Conservation (phyloP, 805 yeast genomes). For the Candida mattraensis region DNA sequence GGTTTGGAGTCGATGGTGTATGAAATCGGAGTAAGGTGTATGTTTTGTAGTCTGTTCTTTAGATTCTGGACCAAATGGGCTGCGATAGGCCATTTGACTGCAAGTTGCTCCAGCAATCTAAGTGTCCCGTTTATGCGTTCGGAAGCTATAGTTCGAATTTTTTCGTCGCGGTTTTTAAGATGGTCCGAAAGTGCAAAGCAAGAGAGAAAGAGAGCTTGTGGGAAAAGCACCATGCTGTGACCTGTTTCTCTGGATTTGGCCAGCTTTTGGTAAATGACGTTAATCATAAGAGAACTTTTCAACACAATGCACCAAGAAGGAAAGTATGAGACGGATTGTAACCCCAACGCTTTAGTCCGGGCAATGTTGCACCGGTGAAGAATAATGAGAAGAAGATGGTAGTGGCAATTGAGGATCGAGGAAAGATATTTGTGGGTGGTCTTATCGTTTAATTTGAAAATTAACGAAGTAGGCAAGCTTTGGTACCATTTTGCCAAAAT, state of each 20-base stretch:
- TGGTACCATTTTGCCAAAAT: conserved; percentile 74
- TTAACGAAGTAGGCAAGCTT: conserved; percentile 56
- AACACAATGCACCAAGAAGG: conserved; percentile 15
- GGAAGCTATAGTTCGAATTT: conserved; percentile 4
- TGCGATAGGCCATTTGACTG: conserved; percentile 16
- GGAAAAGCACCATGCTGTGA: conserved; percentile 4
- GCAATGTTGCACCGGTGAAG: conserved; percentile 65
- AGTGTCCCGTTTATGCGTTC: conserved; percentile 3
- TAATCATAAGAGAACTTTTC: conserved; percentile 9
- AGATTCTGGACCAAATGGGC: conserved; percentile 6
- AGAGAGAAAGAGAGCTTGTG: conserved; percentile 9
- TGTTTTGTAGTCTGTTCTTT: conserved; percentile 1
- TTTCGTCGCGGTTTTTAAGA: conserved; percentile 6
- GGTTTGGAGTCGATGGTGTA: conserved; percentile 2
- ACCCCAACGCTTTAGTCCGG: conserved; percentile 23
- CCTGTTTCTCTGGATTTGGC: conserved; percentile 4
- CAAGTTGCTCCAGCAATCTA: conserved; percentile 4
- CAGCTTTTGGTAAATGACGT: conserved; percentile 6
- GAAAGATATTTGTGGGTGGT: conserved; percentile 43
- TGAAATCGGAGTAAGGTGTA: not conserved
- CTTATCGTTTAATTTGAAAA: conserved; percentile 48
- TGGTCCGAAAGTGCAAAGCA: conserved; percentile 13
- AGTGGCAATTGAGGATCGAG: conserved; percentile 60
- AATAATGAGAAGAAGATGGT: conserved; percentile 64
- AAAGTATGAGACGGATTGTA: conserved; percentile 5